Percentiles rank a stretch among this genome's conserved stretches.
Evolutionary conservation across 768 basidiomycete genomes (phyloP).

Genomic region (Tylopilus rubrobrunneus): DNA sequence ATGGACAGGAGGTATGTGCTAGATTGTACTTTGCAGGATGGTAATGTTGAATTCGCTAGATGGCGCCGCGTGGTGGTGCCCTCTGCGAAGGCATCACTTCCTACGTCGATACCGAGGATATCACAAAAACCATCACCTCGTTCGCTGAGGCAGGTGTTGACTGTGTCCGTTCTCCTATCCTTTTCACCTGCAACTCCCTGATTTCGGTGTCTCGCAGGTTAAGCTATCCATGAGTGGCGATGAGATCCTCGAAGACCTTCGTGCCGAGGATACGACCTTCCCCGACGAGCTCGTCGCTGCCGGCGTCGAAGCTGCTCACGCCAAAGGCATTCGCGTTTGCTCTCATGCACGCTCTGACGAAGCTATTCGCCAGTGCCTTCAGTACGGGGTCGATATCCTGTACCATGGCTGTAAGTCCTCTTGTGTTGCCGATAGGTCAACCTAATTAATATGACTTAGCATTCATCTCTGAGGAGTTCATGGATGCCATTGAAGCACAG

Average conservation of each 20-base stretch:
- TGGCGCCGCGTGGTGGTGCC: slow-evolving; percentile 31
- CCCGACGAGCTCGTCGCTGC: slow-evolving; percentile 32
- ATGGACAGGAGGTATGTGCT: slow-evolving; percentile 30
- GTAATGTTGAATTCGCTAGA: slow-evolving; percentile 9
- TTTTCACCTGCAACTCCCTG: background rate
- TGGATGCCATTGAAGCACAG: slow-evolving; percentile 35
- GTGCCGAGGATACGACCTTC: slow-evolving; percentile 35
- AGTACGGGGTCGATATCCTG: slow-evolving; percentile 34
- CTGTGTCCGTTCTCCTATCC: slow-evolving; percentile 8
- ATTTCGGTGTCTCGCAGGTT: slow-evolving; percentile 16
- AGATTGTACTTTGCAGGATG: background rate
- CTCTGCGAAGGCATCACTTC: slow-evolving; percentile 32
- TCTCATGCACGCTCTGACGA: slow-evolving; percentile 36
- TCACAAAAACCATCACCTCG: slow-evolving; percentile 20
- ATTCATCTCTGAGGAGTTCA: slow-evolving; percentile 35
- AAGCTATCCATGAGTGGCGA: slow-evolving; percentile 38
- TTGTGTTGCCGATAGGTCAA: background rate
- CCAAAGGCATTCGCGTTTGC: slow-evolving; percentile 34
- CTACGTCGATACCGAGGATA: slow-evolving; percentile 31
- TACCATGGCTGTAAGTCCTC: slow-evolving; percentile 24
- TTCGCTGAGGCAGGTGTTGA: slow-evolving; percentile 26
- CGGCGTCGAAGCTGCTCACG: slow-evolving; percentile 33
- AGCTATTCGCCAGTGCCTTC: slow-evolving; percentile 32
- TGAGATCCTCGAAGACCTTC: slow-evolving; percentile 32
- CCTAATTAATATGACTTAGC: slow-evolving; percentile 18